Evolutionary conservation across 106 monocot species (phyloP).

Genomic region (Ottelia alismoides): DNA sequence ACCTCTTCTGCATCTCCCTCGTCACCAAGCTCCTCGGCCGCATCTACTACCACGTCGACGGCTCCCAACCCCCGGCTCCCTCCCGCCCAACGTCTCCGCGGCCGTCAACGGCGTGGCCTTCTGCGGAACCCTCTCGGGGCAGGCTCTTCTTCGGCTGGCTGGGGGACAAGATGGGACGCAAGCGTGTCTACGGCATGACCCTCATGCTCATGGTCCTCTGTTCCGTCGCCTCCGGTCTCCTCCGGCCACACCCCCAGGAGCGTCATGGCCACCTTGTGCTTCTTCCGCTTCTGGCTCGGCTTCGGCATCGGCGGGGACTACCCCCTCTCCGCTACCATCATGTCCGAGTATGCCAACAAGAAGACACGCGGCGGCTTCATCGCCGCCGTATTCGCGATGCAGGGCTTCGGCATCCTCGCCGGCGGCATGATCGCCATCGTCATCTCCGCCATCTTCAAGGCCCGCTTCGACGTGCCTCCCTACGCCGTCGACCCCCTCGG

Average conservation of each 20-base stretch:
- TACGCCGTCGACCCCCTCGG: too few species aligned
- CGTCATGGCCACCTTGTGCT: constrained; percentile 1
- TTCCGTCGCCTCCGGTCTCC: constrained; percentile 3
- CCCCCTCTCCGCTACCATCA: constrained; percentile 15
- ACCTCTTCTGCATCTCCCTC: constrained; percentile 89
- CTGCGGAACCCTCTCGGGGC: too few species aligned
- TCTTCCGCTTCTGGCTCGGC: constrained; percentile 10
- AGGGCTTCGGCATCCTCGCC: too few species aligned
- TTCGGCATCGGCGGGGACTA: constrained; percentile 17
- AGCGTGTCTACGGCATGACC: too few species aligned
- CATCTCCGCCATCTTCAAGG: too few species aligned
- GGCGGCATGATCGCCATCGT: too few species aligned
- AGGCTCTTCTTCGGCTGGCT: too few species aligned
- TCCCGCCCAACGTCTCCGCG: too few species aligned
- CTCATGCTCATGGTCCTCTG: constrained; percentile 10
- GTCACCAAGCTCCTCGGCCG: constrained; percentile 89
- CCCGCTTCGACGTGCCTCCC: too few species aligned
- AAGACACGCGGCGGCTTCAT: constrained; percentile 11
- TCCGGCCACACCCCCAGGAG: background rate
- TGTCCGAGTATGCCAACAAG: constrained; percentile 19
- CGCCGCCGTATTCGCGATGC: too few species aligned
- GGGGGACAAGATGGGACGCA: too few species aligned
- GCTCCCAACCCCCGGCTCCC: too few species aligned
- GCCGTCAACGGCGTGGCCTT: constrained; percentile 8
- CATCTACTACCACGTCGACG: constrained; percentile 75